Conservation (phyloP, 2,329 filamentous ascomycete genomes). For the Fusarium secorum region DNA sequence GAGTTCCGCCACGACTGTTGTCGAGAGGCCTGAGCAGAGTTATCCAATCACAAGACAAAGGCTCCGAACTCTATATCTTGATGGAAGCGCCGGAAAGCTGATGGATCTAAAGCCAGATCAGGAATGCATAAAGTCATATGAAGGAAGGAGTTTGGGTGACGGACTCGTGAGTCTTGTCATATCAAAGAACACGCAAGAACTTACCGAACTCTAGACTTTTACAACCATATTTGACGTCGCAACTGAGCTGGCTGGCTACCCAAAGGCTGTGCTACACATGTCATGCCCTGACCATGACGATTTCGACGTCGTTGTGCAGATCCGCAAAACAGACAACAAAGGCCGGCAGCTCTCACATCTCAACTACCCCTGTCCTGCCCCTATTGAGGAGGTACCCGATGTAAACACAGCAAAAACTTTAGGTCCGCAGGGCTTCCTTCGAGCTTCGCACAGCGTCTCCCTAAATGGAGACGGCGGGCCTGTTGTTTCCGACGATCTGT, state of each 20-base stretch:
- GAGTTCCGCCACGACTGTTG: not conserved
- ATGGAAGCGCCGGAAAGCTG: not conserved
- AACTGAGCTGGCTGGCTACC: not conserved
- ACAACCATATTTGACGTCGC: not conserved
- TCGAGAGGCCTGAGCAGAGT: not conserved
- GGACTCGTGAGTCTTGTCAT: not conserved
- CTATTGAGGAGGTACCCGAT: not conserved
- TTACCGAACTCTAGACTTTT: too few species aligned
- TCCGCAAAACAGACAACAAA: conserved; percentile 13
- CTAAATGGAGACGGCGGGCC: rapidly evolving
- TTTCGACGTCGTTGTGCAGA: conserved; percentile 51
- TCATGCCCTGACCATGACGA: conserved; percentile 48
- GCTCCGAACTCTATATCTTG: not conserved
- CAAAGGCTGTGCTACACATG: conserved; percentile 10
- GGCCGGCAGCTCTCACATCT: not conserved
- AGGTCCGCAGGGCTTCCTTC: not conserved
- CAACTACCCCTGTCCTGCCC: not conserved
- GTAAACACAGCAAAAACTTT: not conserved
- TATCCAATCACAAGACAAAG: not conserved
- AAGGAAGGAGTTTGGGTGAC: not conserved
- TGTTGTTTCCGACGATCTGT: not conserved
- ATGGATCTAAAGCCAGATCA: not conserved
- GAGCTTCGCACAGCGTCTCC: not conserved
- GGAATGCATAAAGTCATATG: not conserved
- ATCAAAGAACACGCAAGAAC: too few species aligned